Conservation (phyloP, 768 basidiomycete species). For the Psilocybe sp. region DNA sequence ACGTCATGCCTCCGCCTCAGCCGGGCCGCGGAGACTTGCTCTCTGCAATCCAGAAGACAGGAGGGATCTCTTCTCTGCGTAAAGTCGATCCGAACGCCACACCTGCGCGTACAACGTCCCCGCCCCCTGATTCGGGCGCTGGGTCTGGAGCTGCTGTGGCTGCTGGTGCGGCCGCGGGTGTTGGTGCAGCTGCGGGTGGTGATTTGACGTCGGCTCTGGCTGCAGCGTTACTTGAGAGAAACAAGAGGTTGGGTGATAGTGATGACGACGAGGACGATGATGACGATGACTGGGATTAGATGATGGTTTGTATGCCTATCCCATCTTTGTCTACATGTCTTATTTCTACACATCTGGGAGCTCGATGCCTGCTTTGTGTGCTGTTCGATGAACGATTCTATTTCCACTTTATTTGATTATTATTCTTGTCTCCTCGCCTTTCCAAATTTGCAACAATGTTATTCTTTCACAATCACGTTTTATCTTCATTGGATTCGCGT, state of each 20-base stretch:
- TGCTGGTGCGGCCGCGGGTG: slow-evolving; percentile 29
- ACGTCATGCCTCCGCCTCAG: slow-evolving; percentile 46
- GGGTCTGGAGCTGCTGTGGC: slow-evolving; percentile 36
- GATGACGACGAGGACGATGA: slow-evolving; percentile 79
- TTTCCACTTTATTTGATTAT: too few species aligned
- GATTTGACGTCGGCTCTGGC: slow-evolving; percentile 84
- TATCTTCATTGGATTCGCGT: too few species aligned
- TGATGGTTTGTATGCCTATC: background rate
- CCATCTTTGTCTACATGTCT: background rate
- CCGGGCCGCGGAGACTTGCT: slow-evolving; percentile 67
- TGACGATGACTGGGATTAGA: slow-evolving; percentile 59
- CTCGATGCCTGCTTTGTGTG: background rate
- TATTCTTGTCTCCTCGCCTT: too few species aligned
- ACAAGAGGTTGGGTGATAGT: slow-evolving; percentile 85
- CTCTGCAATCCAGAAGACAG: slow-evolving; percentile 80
- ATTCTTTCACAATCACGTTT: too few species aligned
- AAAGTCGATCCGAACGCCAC: slow-evolving; percentile 47
- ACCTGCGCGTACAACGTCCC: slow-evolving; percentile 31
- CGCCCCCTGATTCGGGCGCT: slow-evolving; percentile 24
- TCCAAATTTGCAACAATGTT: too few species aligned
- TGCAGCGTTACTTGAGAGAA: slow-evolving; percentile 76
- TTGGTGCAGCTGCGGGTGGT: slow-evolving; percentile 49
- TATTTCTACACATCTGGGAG: background rate
- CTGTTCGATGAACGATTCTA: too few species aligned
- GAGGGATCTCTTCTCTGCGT: slow-evolving; percentile 58